Base-by-base conservation (phyloP, 2,329 filamentous ascomycete species). In the Cladosporium phlei region DNA sequence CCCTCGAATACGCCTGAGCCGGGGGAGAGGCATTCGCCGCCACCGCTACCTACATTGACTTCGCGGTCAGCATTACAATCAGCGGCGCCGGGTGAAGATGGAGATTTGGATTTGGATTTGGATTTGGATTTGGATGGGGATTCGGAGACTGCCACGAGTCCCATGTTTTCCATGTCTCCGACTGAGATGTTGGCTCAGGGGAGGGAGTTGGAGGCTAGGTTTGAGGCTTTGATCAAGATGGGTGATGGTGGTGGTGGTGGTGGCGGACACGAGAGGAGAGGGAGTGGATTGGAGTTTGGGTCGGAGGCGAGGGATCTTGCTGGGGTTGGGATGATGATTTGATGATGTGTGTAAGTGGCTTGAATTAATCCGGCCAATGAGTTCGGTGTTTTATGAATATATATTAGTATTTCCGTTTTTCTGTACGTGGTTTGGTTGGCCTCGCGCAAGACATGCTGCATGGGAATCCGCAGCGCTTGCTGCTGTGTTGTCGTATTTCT, bases 1-100 rank as follows among this genome's bases (percentile, higher is more conserved):
- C 58, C 56, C 2, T 49, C 52, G 14, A 57, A 54, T 20, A 52
- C 52, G n/a, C 52, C 58, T 1, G 42, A 48, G 20, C 34, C 48
- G 1, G 40, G 11, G 30, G 30, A 12, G 22, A 8, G 10, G 21
- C 20, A 16, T 6, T 32, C 10, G 20, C 39, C 30, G 8, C n/a
- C 14, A 4, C 14, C 30, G 16, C 19, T 16, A 2, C 21, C 28
- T 8, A 22, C 39, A 10, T 25, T 21, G 21, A 34, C 8, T 17
- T 38, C 35, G 20, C n/a, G 16, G 10, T 25, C 21, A 9, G 5
- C 28, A 27, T n/a, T n/a, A n/a, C n/a, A n/a, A n/a, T n/a, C n/a
- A n/a, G n/a, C n/a, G n/a, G n/a, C n/a, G n/a, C n/a, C n/a, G n/a
- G n/a, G n/a, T n/a, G n/a, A n/a, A n/a, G n/a, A n/a, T n/a, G n/a